Base-by-base conservation (phyloP, 139 green algal species). In the Parachlorella kessleri region DNA sequence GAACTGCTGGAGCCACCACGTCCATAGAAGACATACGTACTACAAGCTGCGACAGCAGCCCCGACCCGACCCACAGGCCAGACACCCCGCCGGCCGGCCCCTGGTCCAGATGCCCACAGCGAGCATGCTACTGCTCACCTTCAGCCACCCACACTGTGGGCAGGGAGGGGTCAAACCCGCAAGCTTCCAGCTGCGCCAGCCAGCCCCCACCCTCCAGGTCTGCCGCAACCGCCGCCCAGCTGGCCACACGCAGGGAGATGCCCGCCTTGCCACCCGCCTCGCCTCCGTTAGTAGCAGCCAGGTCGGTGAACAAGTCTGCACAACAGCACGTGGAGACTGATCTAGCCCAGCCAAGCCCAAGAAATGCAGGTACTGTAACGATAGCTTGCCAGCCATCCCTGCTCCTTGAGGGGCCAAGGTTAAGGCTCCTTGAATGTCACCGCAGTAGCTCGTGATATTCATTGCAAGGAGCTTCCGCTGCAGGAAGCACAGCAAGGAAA, bases 281-380 rank as follows among this genome's bases (percentile, higher is more conserved):
- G 4, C 6, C 5, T 6, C 24, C 40, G 9, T 28, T 39, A 37
- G 2, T 9, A 3, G 14, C 69, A 39, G 8, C 69, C 3, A 4
- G 40, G 7, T 2, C 69, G 37, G 7, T 10, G 7, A 4, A 14
- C 35, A 26, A 10, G 40, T 24, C 72, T 95, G 95, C 8, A 83
- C 86, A 0, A 28, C 72, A 28, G 91, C 26, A 1, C 93, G 86
- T n/a, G 89, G 86, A 1, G 36, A 32, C 4, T 66, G 36, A 76
- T 95, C 90, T 38, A 96, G 65, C 75, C 95, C 92, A 75, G 91
- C 87, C 91, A 89, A 95, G 30, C 23, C 8, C 40, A 92, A 41
- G 4, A 71, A 78, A 63, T 65, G 74, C 63, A 14, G 63, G 41
- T 14, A 65, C 10, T 5, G 18, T 3, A 32, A 14, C 65, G 8